Conservation (phyloP, 2,329 filamentous ascomycete genomes). For the Colletotrichum chlorophyti region DNA sequence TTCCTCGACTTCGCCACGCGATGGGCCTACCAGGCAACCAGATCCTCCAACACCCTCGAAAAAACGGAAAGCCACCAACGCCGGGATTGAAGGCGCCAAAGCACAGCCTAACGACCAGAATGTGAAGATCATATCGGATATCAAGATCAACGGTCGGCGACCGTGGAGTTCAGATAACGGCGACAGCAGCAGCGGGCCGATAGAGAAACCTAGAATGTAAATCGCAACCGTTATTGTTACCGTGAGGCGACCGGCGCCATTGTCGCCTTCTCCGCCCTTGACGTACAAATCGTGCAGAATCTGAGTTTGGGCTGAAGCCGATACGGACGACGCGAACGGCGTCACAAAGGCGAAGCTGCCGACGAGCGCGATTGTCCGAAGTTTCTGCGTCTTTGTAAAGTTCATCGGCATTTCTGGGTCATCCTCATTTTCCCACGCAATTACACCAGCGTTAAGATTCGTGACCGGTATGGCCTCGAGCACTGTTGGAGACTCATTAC, state of each 20-base stretch:
- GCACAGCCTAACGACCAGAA: conserved; percentile 71
- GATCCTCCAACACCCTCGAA: conserved; percentile 65
- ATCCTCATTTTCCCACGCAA: conserved; percentile 66
- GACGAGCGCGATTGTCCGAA: conserved; percentile 62
- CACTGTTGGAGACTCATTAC: too few species aligned
- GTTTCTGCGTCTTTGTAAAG: conserved; percentile 62
- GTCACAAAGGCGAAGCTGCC: conserved; percentile 70
- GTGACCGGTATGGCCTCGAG: too few species aligned
- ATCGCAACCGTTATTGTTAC: conserved; percentile 65
- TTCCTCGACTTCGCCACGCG: too few species aligned
- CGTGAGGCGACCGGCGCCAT: conserved; percentile 48
- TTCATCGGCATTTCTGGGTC: conserved; percentile 67
- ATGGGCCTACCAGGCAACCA: conserved; percentile 58
- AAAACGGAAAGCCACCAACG: conserved; percentile 66
- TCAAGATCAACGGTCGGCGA: conserved; percentile 60
- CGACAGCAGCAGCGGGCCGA: conserved; percentile 64
- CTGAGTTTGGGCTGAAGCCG: conserved; percentile 59
- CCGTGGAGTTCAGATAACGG: conserved; percentile 72
- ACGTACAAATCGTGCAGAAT: conserved; percentile 49
- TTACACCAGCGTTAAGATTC: conserved; percentile 59
- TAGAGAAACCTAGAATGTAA: conserved; percentile 64
- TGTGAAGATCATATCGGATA: conserved; percentile 66
- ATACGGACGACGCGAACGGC: conserved; percentile 69
- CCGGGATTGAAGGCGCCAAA: conserved; percentile 57
- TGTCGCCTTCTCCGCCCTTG: conserved; percentile 54